Conservation (phyloP, 2,329 filamentous ascomycete genomes). For the Tolypocladium tropicale region DNA sequence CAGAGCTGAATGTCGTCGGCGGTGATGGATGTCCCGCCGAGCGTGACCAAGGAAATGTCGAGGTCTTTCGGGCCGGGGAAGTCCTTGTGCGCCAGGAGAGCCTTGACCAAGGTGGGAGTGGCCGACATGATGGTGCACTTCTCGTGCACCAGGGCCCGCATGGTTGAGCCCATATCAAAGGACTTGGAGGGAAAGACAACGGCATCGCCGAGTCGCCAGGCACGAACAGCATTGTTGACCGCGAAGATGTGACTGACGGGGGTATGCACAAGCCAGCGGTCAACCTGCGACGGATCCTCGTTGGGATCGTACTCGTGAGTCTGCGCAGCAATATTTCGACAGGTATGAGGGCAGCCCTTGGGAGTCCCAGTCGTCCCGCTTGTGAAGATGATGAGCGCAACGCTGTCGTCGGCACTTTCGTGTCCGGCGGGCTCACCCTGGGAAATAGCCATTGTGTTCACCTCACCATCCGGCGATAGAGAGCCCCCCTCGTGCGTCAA, state of each 20-base stretch:
- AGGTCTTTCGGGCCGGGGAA: slow-evolving; percentile 16
- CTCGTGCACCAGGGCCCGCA: slow-evolving; percentile 19
- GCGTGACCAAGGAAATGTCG: slow-evolving; percentile 21
- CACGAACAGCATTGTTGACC: slow-evolving; percentile 26
- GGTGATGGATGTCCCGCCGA: slow-evolving; percentile 21
- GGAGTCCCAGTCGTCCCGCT: slow-evolving; percentile 38
- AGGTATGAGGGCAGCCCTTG: slow-evolving; percentile 33
- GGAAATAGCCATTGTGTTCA: not conserved
- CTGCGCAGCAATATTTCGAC: slow-evolving; percentile 27
- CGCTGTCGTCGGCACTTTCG: slow-evolving; percentile 7
- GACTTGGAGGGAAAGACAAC: slow-evolving; percentile 24
- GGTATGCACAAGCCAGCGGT: slow-evolving; percentile 27
- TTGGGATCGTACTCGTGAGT: slow-evolving; percentile 25
- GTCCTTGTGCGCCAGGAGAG: slow-evolving; percentile 17
- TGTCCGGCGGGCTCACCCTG: not conserved
- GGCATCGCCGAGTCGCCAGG: slow-evolving; percentile 23
- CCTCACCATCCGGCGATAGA: not conserved
- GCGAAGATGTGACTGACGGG: slow-evolving; percentile 27
- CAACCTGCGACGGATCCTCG: slow-evolving; percentile 10
- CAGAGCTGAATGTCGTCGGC: slow-evolving; percentile 22
- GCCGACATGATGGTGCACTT: slow-evolving; percentile 27
- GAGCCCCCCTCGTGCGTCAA: not conserved
- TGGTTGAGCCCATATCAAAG: slow-evolving; percentile 22
- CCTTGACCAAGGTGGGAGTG: slow-evolving; percentile 25
- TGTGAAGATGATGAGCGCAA: slow-evolving; percentile 34